Evolutionary conservation across 208 protist species (phyloP), one percentile per base, ranked within the genome.

Genomic region (Endotrypanum monterogeii): DNA sequence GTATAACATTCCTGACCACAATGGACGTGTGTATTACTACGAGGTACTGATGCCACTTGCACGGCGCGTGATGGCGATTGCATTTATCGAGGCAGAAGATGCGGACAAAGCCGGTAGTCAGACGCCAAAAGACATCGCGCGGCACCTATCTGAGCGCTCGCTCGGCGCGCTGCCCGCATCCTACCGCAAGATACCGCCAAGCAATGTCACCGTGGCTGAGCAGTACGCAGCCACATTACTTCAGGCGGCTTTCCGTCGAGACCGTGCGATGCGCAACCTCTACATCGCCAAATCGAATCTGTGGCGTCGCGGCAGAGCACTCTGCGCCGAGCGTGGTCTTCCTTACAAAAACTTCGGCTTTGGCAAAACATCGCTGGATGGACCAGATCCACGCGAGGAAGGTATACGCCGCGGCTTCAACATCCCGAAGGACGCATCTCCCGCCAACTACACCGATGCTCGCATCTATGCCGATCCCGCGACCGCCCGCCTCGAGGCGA

Each of bases 1-100:
- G 83, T 98, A 98, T 83, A 80, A 92, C 67, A 96, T 98, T 52
- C 90, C 94, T 28, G 85, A 93, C 39, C 88, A 94, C 77, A 82
- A 84, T 44, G 92, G 94, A 18, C 77, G 80, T 55, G 88, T 98
- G 35, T 86, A 94, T 78, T 98, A 96, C 84, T 80, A 95, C 77
- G 94, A 96, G 39, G 92, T 96, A 20, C 80, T 97, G 14, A 71
- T 93, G 57, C 89, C 94, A 28, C 76, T 98, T 14, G 93, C 92
- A 25, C 86, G 91, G 14, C 91, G 93, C 51, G 88, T 94, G 37
- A 89, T 95, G 71, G 88, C 89, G 35, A 94, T 95, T 79, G 86
- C 87, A 20, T 90, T 94, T 75, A 76, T 84, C 67, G 86, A 89
- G 74, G 81, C 82, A 30, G 85, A 83, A 35, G 78, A 89, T 32